Percentiles rank a stretch among this genome's conserved stretches.
phyloP scores from a whole-genome alignment of 169 alveolate species.

The Plasmodium billcollinsi region DNA sequence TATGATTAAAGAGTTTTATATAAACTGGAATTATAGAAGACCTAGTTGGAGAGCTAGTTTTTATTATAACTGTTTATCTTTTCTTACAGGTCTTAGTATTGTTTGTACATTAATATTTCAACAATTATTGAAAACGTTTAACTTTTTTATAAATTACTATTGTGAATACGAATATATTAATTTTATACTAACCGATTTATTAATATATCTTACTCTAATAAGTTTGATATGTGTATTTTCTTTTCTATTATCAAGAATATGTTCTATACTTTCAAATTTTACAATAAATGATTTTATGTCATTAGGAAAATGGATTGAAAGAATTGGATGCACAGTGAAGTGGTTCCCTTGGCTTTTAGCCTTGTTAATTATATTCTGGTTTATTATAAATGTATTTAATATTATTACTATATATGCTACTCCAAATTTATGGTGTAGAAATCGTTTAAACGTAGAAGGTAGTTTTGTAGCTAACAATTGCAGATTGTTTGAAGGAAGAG shows the following conservation, averaged over 20 bases:
- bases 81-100: conserved; percentile 78
- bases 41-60: conserved; percentile 87
- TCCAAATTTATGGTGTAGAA: conserved; percentile 81
- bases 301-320: conserved; percentile 83
- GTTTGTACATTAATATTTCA: conserved; percentile 80
- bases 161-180: conserved; percentile 82
- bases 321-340: conserved; percentile 88
- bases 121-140: conserved; percentile 81
- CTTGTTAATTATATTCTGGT: conserved; percentile 75
- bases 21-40: conserved; percentile 86
- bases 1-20: conserved; percentile 56
- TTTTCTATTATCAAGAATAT: conserved; percentile 76
- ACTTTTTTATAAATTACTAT: conserved; percentile 83
- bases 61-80: conserved; percentile 80
- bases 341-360: conserved; percentile 89
- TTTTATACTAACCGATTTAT: conserved; percentile 79
- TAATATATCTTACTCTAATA: conserved; percentile 72
- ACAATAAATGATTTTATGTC: conserved; percentile 89
- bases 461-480: conserved; percentile 75
- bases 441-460: conserved; percentile 75
- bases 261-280: conserved; percentile 85
- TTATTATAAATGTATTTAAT: conserved; percentile 69
- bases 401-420: conserved; percentile 69
- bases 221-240: conserved; percentile 71
- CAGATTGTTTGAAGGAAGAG: conserved; percentile 73